Percentiles rank a stretch among this genome's conserved stretches.
These are phyloP conservation scores for Neurospora cerealis DNA, from an alignment of 495 filamentous ascomycete genomes.

Conservation along the genomic window DNA sequence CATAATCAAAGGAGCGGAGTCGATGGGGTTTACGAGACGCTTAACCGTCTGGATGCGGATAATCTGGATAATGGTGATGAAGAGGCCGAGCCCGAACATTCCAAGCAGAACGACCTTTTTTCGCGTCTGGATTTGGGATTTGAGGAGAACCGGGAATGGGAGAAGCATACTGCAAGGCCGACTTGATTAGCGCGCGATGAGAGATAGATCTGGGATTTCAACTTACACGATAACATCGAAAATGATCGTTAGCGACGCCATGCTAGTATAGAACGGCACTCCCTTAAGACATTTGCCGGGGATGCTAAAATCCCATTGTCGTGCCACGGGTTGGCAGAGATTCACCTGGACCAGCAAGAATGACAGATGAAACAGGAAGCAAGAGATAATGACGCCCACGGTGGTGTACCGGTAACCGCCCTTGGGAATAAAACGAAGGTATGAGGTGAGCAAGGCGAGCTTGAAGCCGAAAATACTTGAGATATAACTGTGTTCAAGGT, in stretches of 20 bases:
- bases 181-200: neutral
- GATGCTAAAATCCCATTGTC: constrained; percentile 36
- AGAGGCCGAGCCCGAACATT: constrained; percentile 42
- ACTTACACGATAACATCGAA: constrained; percentile 40
- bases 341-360: constrained; percentile 31
- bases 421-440: constrained; percentile 39
- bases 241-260: constrained; percentile 32
- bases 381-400: constrained; percentile 23
- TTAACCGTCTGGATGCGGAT: constrained; percentile 43
- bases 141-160: constrained; percentile 40
- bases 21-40: constrained; percentile 30
- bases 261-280: constrained; percentile 33
- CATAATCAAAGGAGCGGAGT: constrained; percentile 36
- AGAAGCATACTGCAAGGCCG: constrained; percentile 30
- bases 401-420: constrained; percentile 28
- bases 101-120: constrained; percentile 34
- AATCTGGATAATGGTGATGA: constrained; percentile 45
- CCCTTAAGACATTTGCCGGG: constrained; percentile 32
- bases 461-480: constrained; percentile 43
- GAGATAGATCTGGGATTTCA: neutral
- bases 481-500: constrained; percentile 25
- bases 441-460: constrained; percentile 37
- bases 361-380: constrained; percentile 22
- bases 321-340: constrained; percentile 35
- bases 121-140: constrained; percentile 27